Evolutionary conservation across 1,139 yeast genomes (phyloP).

Genomic region (Geotrichum fermentans): DNA sequence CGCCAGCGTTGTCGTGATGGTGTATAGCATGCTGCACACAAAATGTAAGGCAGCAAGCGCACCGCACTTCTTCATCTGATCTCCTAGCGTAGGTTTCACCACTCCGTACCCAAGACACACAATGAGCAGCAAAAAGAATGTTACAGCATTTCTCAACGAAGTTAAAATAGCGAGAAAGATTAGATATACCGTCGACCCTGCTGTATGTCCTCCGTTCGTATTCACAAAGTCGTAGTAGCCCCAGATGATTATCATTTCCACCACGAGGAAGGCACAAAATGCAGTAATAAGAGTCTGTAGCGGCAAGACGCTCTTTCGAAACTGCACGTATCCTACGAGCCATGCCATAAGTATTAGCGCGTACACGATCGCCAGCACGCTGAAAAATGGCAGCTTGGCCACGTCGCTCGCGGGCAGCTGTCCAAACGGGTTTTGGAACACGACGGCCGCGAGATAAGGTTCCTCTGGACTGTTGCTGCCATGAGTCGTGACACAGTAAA

Average conservation of each 20-base stretch:
- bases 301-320: constrained; percentile 81
- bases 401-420: constrained; percentile 82
- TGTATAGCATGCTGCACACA: constrained; percentile 58
- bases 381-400: constrained; percentile 86
- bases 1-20: constrained; percentile 60
- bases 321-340: constrained; percentile 79
- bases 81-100: constrained; percentile 72
- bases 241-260: constrained; percentile 85
- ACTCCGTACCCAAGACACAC: constrained; percentile 93
- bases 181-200: constrained; percentile 69
- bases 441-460: constrained; percentile 55
- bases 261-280: constrained; percentile 73
- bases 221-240: constrained; percentile 84
- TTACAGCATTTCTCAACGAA: constrained; percentile 75
- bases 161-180: constrained; percentile 71
- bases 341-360: constrained; percentile 75
- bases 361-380: constrained; percentile 75
- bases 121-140: constrained; percentile 77
- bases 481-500: constrained; percentile 79
- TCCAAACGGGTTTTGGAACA: constrained; percentile 89
- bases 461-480: constrained; percentile 38
- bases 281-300: constrained; percentile 85
- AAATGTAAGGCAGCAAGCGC: constrained; percentile 69
- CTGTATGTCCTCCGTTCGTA: constrained; percentile 47
- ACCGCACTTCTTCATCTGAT: constrained; percentile 68